These are phyloP conservation scores for Candolleomyces eurysporus DNA, from an alignment of 768 basidiomycete genomes.

Conservation along the genomic window DNA sequence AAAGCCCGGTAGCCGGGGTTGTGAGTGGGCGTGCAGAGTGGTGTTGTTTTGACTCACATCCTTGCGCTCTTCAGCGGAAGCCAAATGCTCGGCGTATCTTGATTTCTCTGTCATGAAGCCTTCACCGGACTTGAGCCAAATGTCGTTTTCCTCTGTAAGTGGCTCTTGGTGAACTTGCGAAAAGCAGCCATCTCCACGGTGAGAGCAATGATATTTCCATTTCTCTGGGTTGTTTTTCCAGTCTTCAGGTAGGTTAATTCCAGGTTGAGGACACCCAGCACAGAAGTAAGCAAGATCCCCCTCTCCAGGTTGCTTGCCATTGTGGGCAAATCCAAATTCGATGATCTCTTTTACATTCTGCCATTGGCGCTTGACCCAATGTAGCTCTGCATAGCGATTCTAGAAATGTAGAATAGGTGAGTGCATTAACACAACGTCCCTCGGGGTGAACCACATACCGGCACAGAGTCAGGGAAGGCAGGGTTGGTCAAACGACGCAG, in stretches of 20 bases:
- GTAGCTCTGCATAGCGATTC: slow-evolving; percentile 17
- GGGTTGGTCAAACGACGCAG: slow-evolving; percentile 14
- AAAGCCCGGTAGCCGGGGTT: background rate
- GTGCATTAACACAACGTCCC: background rate
- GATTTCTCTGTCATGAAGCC: slow-evolving; percentile 8
- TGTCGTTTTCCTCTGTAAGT: slow-evolving; percentile 5
- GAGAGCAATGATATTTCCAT: background rate
- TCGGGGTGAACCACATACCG: no score
- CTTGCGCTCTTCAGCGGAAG: background rate
- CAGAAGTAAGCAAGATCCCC: slow-evolving; percentile 17
- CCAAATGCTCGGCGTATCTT: slow-evolving; percentile 6
- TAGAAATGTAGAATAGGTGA: background rate
- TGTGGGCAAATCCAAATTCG: slow-evolving; percentile 11
- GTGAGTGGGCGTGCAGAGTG: no score
- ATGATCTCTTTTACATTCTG: slow-evolving; percentile 13
- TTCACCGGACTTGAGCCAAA: slow-evolving; percentile 10
- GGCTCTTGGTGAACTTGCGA: slow-evolving; percentile 11
- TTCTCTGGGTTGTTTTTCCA: slow-evolving; percentile 10
- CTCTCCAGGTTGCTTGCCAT: background rate
- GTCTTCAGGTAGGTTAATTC: slow-evolving; percentile 11
- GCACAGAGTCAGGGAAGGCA: slow-evolving; percentile 9
- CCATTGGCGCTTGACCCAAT: slow-evolving; percentile 12
- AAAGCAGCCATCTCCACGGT: slow-evolving; percentile 13
- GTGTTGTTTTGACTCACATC: background rate
- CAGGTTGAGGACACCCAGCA: slow-evolving; percentile 16